A percentile compares a stretch with the other conserved stretches of the same genome.
phyloP scores from a whole-genome alignment of 164 flowering plant species.

The Magnolia sinica region DNA sequence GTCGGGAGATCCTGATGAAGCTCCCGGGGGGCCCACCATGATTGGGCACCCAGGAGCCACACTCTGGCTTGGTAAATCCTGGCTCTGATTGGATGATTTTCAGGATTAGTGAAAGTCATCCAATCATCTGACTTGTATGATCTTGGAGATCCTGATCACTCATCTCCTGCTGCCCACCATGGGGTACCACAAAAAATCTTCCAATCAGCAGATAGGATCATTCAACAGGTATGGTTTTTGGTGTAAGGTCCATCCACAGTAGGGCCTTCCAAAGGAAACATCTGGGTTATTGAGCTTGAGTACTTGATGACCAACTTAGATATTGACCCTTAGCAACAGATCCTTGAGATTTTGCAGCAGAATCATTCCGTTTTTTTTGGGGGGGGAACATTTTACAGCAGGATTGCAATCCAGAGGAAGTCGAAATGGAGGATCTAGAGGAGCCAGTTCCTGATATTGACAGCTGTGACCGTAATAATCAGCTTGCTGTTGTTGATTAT shows the following conservation, averaged over 20 bases:
- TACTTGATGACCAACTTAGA: too few relatives aligned
- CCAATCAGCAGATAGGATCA: too few relatives aligned
- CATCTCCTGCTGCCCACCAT: too few relatives aligned
- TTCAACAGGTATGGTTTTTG: too few relatives aligned
- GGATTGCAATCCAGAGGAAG: constrained; percentile 37
- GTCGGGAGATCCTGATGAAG: too few relatives aligned
- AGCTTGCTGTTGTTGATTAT: constrained; percentile 80
- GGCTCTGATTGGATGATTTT: background rate
- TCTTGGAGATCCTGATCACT: too few relatives aligned
- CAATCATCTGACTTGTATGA: too few relatives aligned
- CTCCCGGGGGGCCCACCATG: background rate
- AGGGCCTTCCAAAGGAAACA: too few relatives aligned
- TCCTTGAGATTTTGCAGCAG: background rate
- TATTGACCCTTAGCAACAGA: too few relatives aligned
- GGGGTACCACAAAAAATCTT: too few relatives aligned
- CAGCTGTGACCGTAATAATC: constrained; percentile 48
- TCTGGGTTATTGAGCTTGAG: too few relatives aligned
- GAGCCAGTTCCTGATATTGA: constrained; percentile 66
- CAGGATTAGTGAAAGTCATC: background rate
- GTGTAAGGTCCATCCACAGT: too few relatives aligned
- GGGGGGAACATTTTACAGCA: constrained; percentile 10
- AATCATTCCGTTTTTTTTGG: background rate
- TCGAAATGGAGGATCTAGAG: constrained; percentile 73
- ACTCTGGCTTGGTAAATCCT: background rate
- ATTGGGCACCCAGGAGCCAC: background rate